Evolutionary conservation across 495 filamentous ascomycete genomes (phyloP), one percentile per base, ranked within the genome.

Genomic region (Cudoniella acicularis): DNA sequence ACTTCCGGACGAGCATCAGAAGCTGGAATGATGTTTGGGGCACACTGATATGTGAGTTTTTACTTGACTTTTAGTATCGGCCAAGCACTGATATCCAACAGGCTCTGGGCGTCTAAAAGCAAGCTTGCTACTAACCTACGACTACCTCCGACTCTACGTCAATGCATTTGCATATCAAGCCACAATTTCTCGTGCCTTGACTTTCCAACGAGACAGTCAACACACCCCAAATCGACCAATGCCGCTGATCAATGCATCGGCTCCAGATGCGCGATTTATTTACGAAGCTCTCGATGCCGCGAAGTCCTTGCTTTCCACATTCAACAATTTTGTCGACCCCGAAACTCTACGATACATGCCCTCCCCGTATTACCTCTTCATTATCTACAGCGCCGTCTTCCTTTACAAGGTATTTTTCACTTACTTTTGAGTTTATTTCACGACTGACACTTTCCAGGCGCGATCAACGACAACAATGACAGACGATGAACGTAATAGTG

Each of bases 131-230:
- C 71, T 87, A 51, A 85, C 65, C 74, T 87, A 86, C 65, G 84
- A 87, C 63, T 87, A 86, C 60, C 65, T 87, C 1, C 70, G 83
- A 8, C 76, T 87, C 11, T 87, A 87, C 62, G 85, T 81, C 30
- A 87, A 85, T 48, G 83, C 84, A 0, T 87, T 87, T 56, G 84
- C 84, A 1, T 87, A 86, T 57, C 84, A 87, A 63, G 84, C 84
- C 18, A 82, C 83, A 3, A 82, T 87, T 17, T 83, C 82, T 10
- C 80, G 83, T 20, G 81, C 83, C 0, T 59, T 84, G 25, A 70
- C 67, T 13, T 73, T 72, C 3, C 67, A 74, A 17, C 73, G 75
- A 1, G 81, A 81, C 55, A 72, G 73, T 51, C 80, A 83, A 57
- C 72, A 83, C 6, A 60, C 54, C 16, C 56, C 61, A 18, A 64